A percentile compares a stretch with the other conserved stretches of the same genome.
Evolutionary conservation across 2,329 filamentous ascomycete genomes (phyloP).

Genomic region (Apiospora pterosperma): DNA sequence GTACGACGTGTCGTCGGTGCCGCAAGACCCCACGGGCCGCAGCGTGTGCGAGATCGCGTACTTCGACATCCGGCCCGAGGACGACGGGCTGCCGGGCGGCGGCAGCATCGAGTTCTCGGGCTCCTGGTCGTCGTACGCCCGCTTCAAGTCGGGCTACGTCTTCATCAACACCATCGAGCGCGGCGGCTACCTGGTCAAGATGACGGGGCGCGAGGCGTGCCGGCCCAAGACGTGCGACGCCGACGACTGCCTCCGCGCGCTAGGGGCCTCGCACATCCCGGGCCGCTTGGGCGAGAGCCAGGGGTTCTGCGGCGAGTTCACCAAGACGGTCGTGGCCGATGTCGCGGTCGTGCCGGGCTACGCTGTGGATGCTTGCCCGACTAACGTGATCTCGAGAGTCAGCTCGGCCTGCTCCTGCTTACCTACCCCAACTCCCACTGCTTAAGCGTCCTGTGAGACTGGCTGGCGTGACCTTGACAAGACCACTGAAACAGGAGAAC

Average conservation of each 20-base stretch:
- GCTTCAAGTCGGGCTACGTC: slow-evolving; percentile 45
- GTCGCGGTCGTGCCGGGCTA: not conserved
- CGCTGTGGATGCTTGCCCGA: not conserved
- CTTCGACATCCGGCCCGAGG: slow-evolving; percentile 50
- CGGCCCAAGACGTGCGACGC: not conserved
- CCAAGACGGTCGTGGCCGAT: not conserved
- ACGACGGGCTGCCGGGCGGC: slow-evolving; percentile 35
- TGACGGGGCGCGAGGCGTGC: not conserved
- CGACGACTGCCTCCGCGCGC: not conserved
- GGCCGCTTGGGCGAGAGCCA: not conserved
- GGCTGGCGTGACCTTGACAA: too few relatives aligned
- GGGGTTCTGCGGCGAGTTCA: not conserved
- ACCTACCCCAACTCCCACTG: not conserved
- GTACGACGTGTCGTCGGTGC: slow-evolving; percentile 33
- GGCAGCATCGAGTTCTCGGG: slow-evolving; percentile 38
- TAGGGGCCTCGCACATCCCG: not conserved
- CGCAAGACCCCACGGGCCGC: slow-evolving; percentile 38
- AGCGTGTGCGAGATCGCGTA: slow-evolving; percentile 43
- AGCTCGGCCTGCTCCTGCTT: not conserved
- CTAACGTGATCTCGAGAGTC: not conserved
- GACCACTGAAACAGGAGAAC: too few relatives aligned
- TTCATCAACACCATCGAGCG: slow-evolving; percentile 51
- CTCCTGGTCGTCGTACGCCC: slow-evolving; percentile 46
- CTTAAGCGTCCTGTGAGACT: too few relatives aligned
- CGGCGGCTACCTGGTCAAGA: slow-evolving; percentile 45